Conservation (phyloP, 352 stramenopile species). For the Pythium scleroteichum region DNA sequence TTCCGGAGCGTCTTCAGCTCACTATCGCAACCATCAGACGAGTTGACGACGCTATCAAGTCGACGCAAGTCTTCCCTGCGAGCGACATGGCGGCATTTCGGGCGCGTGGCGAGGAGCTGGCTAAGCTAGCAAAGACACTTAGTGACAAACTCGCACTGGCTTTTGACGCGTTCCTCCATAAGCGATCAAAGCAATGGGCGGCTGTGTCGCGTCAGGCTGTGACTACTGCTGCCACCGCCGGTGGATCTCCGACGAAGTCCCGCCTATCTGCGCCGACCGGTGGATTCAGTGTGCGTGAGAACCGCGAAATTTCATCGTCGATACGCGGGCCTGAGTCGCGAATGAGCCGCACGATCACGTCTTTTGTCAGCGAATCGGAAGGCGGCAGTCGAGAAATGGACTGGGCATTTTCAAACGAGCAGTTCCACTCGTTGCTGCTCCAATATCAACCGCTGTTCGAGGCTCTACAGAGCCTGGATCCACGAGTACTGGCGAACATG, state of each 20-base stretch:
- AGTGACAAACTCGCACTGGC: slow-evolving; percentile 54
- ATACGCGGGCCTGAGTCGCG: slow-evolving; percentile 23
- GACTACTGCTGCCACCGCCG: slow-evolving; percentile 5
- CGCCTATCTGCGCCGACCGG: slow-evolving; percentile 18
- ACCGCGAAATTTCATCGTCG: slow-evolving; percentile 12
- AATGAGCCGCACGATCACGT: slow-evolving; percentile 38
- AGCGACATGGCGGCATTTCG: slow-evolving; percentile 68
- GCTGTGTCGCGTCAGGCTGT: slow-evolving; percentile 19
- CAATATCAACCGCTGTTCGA: slow-evolving; percentile 52
- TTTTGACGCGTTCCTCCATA: slow-evolving; percentile 61
- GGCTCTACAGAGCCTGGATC: slow-evolving; percentile 44
- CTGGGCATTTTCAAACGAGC: slow-evolving; percentile 66
- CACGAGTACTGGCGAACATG: slow-evolving; percentile 32
- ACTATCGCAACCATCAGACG: slow-evolving; percentile 45
- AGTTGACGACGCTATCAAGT: slow-evolving; percentile 59
- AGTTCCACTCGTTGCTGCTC: slow-evolving; percentile 43
- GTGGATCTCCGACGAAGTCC: slow-evolving; percentile 16
- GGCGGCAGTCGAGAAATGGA: slow-evolving; percentile 48
- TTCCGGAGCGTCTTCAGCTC: slow-evolving; percentile 34
- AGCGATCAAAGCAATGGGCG: slow-evolving; percentile 45
- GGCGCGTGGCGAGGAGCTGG: slow-evolving; percentile 53
- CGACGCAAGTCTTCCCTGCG: slow-evolving; percentile 54
- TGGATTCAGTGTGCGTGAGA: slow-evolving; percentile 12
- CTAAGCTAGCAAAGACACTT: slow-evolving; percentile 41
- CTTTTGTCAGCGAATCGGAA: slow-evolving; percentile 34